phyloP scores from a whole-genome alignment of 768 basidiomycete genomes.

The Coprinopsis cinerea region DNA sequence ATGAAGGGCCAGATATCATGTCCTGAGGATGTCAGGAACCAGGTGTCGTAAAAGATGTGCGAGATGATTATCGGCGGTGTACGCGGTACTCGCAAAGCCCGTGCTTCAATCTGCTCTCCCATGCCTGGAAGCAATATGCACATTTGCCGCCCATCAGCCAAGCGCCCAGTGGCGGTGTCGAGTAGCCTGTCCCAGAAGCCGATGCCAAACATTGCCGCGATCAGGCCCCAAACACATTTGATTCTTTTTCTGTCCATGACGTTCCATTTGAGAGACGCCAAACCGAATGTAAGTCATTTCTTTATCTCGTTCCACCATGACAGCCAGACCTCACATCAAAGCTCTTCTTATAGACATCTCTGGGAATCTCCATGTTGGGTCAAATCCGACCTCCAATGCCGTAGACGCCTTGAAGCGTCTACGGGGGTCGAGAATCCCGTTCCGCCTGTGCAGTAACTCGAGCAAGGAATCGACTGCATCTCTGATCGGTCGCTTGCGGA shows the following conservation, averaged over 20 bases:
- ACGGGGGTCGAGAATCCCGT: slow-evolving; percentile 28
- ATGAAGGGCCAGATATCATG: background rate
- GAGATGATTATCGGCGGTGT: background rate
- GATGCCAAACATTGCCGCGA: no score
- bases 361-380: slow-evolving; percentile 57
- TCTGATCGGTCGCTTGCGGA: slow-evolving; percentile 35
- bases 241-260: background rate
- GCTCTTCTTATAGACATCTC: slow-evolving; percentile 63
- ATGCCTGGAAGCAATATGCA: no score
- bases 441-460: slow-evolving; percentile 63
- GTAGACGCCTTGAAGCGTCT: slow-evolving; percentile 37
- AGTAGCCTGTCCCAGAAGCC: no score
- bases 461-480: slow-evolving; percentile 53
- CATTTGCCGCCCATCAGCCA: no score
- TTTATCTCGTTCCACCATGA: background rate
- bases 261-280: background rate
- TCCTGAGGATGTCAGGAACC: no score
- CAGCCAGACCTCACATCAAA: slow-evolving; percentile 28
- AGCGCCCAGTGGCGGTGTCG: no score
- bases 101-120: no score
- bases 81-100: no score
- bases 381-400: slow-evolving; percentile 42
- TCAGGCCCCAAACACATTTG: no score
- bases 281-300: background rate
- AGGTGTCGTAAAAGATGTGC: background rate